phyloP scores from a whole-genome alignment of 73 alveolate genomes.

The Paramecium bursaria region DNA sequence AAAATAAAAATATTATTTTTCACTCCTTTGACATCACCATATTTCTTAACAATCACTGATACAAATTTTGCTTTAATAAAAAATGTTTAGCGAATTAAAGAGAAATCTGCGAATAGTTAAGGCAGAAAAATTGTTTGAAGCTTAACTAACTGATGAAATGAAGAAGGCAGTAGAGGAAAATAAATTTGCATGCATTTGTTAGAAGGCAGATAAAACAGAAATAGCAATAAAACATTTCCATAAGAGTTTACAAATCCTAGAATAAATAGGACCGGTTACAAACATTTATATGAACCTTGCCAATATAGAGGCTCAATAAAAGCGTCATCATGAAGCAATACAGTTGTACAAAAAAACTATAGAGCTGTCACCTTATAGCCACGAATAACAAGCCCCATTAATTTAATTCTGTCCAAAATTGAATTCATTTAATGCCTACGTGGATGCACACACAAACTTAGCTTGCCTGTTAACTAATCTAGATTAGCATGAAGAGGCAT shows the following conservation, averaged over 20 bases:
- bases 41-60: too few species aligned
- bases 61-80: too few species aligned
- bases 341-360: slow-evolving; percentile 60
- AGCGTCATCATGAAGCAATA: slow-evolving; percentile 67
- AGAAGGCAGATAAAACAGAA: slow-evolving; percentile 63
- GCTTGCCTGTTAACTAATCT: not conserved
- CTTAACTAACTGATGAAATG: slow-evolving; percentile 19
- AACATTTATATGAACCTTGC: slow-evolving; percentile 72
- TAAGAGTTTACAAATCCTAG: slow-evolving; percentile 45
- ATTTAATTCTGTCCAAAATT: slow-evolving; percentile 17
- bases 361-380: slow-evolving; percentile 52
- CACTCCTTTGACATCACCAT: too few species aligned
- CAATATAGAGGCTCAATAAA: slow-evolving; percentile 66
- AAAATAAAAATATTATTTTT: too few species aligned
- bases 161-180: slow-evolving; percentile 57
- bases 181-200: slow-evolving; percentile 69
- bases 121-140: not conserved
- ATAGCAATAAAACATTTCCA: slow-evolving; percentile 65
- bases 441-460: slow-evolving; percentile 75
- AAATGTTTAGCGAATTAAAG: not conserved
- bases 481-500: slow-evolving; percentile 72
- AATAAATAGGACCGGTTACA: slow-evolving; percentile 14
- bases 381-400: not conserved
- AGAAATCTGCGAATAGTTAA: not conserved
- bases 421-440: slow-evolving; percentile 72